These are phyloP conservation scores for Pythium phragmiticola DNA, from an alignment of 352 stramenopile species.

Conservation along the genomic window DNA sequence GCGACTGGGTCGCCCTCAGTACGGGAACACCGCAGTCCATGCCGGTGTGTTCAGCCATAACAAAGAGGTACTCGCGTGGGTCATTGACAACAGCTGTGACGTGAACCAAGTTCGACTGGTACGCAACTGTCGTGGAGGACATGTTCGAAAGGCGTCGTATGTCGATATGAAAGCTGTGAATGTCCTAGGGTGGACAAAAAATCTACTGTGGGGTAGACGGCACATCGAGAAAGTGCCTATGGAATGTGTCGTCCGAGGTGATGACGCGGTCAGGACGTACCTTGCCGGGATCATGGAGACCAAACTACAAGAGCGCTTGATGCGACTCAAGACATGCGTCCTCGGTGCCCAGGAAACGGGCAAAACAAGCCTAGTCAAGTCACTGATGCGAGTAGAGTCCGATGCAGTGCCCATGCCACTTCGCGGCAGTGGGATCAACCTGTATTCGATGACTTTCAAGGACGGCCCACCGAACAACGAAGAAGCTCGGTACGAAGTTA, in stretches of 20 bases:
- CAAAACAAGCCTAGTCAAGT: constrained; percentile 8
- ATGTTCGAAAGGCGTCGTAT: too few species aligned
- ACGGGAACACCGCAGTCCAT: neutral
- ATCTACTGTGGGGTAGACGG: constrained; percentile 2
- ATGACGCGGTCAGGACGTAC: neutral
- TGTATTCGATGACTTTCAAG: neutral
- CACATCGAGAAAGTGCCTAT: neutral
- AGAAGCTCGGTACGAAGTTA: constrained; percentile 1
- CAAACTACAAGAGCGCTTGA: constrained; percentile 1
- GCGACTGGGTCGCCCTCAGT: neutral
- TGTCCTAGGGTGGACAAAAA: neutral
- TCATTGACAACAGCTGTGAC: neutral
- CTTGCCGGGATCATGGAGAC: neutral
- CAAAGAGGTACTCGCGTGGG: neutral
- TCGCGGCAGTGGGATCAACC: neutral
- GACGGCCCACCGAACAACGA: neutral
- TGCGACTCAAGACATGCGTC: constrained; percentile 2
- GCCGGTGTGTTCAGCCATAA: neutral
- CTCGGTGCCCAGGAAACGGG: neutral
- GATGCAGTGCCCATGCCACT: too few species aligned
- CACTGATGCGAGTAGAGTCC: too few species aligned
- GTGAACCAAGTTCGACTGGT: neutral
- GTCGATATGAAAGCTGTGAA: too few species aligned
- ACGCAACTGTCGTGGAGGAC: neutral
- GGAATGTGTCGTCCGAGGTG: neutral